Conservation (phyloP, 805 yeast species). For the Cyberlindnera misumaiensis region DNA sequence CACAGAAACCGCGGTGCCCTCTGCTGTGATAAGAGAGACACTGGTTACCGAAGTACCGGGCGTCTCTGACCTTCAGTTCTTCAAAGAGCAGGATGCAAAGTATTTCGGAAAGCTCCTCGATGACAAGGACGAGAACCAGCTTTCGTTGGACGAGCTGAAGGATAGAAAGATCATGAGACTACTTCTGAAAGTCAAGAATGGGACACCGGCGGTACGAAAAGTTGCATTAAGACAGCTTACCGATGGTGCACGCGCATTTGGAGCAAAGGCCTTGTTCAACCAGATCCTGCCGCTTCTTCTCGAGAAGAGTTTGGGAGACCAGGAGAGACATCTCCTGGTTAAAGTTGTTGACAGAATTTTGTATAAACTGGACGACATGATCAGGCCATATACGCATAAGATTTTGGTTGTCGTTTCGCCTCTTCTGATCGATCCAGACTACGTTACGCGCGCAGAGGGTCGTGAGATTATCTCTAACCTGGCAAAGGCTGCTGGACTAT, state of each 20-base stretch:
- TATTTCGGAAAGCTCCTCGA: conserved; percentile 58
- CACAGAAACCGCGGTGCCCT: conserved; percentile 31
- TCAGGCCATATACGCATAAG: conserved; percentile 68
- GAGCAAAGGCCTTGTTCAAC: conserved; percentile 62
- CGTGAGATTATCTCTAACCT: conserved; percentile 69
- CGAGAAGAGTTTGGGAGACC: conserved; percentile 68
- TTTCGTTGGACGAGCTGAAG: conserved; percentile 46
- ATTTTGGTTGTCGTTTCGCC: conserved; percentile 74
- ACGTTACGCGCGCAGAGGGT: conserved; percentile 68
- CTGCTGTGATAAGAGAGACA: conserved; percentile 27
- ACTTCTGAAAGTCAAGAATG: conserved; percentile 70
- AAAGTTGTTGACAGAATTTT: conserved; percentile 69
- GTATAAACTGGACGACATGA: conserved; percentile 53
- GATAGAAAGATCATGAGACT: conserved; percentile 58
- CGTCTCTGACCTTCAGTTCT: conserved; percentile 55
- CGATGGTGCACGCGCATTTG: conserved; percentile 56
- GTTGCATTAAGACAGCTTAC: conserved; percentile 59
- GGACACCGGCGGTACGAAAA: conserved; percentile 62
- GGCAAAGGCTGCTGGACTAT: conserved; percentile 75
- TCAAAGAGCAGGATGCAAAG: conserved; percentile 65
- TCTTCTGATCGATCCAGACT: conserved; percentile 70
- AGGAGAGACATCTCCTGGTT: conserved; percentile 75
- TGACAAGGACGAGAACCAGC: conserved; percentile 24
- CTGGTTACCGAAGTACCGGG: conserved; percentile 56
- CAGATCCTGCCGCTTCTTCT: conserved; percentile 69